These are phyloP conservation scores for Chrysoporthe cubensis DNA, from an alignment of 2,329 filamentous ascomycete genomes.

Conservation along the genomic window DNA sequence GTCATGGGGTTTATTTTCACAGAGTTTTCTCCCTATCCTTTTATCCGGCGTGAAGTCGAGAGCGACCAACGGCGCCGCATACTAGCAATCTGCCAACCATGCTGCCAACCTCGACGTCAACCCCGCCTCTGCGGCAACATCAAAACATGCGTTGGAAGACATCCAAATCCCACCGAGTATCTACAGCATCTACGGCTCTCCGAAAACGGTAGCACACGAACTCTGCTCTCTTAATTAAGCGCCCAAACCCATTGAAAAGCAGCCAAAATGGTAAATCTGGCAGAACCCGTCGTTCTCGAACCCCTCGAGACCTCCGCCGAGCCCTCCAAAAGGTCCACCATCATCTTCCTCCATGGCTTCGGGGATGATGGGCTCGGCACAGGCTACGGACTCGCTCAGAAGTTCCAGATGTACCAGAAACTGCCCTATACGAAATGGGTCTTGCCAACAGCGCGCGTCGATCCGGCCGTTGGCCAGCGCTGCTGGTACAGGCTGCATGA, in stretches of 20 bases:
- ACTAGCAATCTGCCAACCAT: no score
- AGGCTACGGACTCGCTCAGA: constrained; percentile 23
- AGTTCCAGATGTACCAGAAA: constrained; percentile 24
- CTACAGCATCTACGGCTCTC: no score
- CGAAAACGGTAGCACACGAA: not conserved
- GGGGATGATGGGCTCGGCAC: constrained; percentile 25
- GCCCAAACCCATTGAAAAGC: no score
- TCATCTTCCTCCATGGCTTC: constrained; percentile 25
- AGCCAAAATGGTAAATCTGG: constrained; percentile 11
- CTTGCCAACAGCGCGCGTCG: constrained; percentile 14
- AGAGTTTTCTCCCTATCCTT: no score
- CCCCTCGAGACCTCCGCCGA: constrained; percentile 16
- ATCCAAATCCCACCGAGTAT: no score
- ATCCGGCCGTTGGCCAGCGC: constrained; percentile 18
- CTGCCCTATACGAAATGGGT: constrained; percentile 20
- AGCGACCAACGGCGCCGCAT: no score
- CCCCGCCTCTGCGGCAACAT: no score
- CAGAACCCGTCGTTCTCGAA: constrained; percentile 19
- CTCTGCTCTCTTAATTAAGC: not conserved
- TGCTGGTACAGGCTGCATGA: constrained; percentile 24
- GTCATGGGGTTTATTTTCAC: no score
- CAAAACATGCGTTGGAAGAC: no score
- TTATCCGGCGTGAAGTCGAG: no score
- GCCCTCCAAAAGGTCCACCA: constrained; percentile 11
- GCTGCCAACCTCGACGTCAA: no score